phyloP scores from a whole-genome alignment of 495 filamentous ascomycete genomes.

The Zalerion maritima region DNA sequence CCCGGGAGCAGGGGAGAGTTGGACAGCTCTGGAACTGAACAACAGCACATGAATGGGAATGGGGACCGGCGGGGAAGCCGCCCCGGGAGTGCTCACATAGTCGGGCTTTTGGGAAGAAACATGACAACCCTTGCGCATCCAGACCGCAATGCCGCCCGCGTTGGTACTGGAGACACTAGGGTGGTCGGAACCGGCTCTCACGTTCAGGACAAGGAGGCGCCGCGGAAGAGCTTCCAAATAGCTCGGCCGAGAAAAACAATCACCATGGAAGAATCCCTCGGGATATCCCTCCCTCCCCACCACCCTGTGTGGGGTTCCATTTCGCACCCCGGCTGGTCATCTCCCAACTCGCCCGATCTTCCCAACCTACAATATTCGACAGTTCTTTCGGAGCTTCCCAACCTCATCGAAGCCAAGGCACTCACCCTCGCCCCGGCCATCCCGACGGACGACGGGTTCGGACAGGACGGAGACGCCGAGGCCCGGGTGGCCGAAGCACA shows the following conservation, averaged over 20 bases:
- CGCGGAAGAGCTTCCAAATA: slow-evolving; percentile 9
- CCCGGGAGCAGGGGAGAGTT: slow-evolving; percentile 6
- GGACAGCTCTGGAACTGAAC: slow-evolving; percentile 2
- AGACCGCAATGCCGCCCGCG: neutral
- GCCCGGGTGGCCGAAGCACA: slow-evolving; percentile 50
- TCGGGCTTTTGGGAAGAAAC: too few relatives aligned
- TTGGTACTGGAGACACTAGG: neutral
- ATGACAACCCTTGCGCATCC: neutral
- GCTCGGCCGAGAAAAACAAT: slow-evolving; percentile 12
- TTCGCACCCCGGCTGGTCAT: slow-evolving; percentile 79
- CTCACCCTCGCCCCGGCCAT: slow-evolving; percentile 65
- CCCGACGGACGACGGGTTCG: slow-evolving; percentile 24
- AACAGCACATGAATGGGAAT: slow-evolving; percentile 6
- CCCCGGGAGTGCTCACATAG: too few relatives aligned
- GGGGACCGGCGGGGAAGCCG: slow-evolving; percentile 1
- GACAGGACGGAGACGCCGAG: slow-evolving; percentile 13
- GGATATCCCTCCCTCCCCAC: slow-evolving; percentile 16
- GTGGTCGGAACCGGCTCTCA: slow-evolving; percentile 4
- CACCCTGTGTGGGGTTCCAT: slow-evolving; percentile 56
- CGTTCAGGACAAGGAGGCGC: slow-evolving; percentile 4
- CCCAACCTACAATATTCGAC: slow-evolving; percentile 65
- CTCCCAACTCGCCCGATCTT: slow-evolving; percentile 56
- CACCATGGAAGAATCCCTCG: slow-evolving; percentile 11
- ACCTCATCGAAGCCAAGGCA: slow-evolving; percentile 87
- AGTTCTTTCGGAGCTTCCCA: slow-evolving; percentile 76